These are phyloP conservation scores for Pholiota molesta DNA, from an alignment of 768 basidiomycete species.

Conservation along the genomic window DNA sequence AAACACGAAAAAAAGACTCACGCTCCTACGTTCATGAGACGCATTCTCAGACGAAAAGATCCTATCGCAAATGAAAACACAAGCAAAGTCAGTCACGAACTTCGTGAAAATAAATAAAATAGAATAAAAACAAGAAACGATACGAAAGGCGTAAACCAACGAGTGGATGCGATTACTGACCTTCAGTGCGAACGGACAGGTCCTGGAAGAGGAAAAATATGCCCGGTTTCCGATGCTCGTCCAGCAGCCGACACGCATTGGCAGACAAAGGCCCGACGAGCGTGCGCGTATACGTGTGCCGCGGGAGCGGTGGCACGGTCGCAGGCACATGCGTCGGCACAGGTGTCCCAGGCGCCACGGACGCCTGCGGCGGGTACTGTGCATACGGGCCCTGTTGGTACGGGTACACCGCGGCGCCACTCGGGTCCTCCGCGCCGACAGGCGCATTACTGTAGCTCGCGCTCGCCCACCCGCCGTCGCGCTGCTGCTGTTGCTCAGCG, in stretches of 20 bases:
- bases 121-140: slow-evolving; percentile 1
- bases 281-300: slow-evolving; percentile 81
- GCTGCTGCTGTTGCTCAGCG: slow-evolving; percentile 11
- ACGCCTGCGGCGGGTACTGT: slow-evolving; percentile 15
- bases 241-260: slow-evolving; percentile 81
- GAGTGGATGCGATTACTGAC: slow-evolving; percentile 36
- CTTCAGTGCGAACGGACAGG: slow-evolving; percentile 91
- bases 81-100: slow-evolving; percentile 11
- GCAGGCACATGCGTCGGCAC: slow-evolving; percentile 34
- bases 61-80: slow-evolving; percentile 44
- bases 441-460: background rate
- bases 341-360: slow-evolving; percentile 25
- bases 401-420: background rate
- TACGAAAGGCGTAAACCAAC: background rate
- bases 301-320: slow-evolving; percentile 51
- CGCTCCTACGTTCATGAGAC: slow-evolving; percentile 91
- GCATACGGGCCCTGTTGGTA: slow-evolving; percentile 14
- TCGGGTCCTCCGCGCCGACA: background rate
- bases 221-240: slow-evolving; percentile 84
- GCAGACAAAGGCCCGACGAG: slow-evolving; percentile 89
- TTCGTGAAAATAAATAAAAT: slow-evolving; percentile 1
- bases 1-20: slow-evolving; percentile 49
- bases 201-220: slow-evolving; percentile 97
- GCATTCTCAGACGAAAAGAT: slow-evolving; percentile 81
- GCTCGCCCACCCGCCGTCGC: background rate